These are phyloP conservation scores for Cucurbita moschata DNA, from an alignment of 306 rosid species.

Conservation along the genomic window DNA sequence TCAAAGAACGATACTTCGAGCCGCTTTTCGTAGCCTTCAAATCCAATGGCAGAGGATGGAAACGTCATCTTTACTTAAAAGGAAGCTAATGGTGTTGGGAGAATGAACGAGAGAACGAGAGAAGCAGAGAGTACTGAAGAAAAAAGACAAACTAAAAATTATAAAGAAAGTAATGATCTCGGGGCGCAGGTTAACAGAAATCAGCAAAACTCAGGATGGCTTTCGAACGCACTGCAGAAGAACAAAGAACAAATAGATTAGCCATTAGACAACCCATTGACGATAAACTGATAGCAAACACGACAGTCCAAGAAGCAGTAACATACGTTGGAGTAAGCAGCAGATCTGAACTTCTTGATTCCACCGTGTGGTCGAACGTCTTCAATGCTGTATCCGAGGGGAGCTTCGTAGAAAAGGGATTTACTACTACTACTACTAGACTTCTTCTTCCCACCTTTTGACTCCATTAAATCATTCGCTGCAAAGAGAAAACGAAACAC, in stretches of 20 bases:
- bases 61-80: slow-evolving; percentile 37
- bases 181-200: slow-evolving; percentile 19
- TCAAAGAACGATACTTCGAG: slow-evolving; percentile 74
- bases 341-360: slow-evolving; percentile 88
- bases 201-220: slow-evolving; percentile 57
- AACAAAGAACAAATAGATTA: neutral
- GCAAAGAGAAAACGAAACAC: neutral
- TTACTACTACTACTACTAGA: slow-evolving; percentile 56
- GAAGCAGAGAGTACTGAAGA: slow-evolving; percentile 5
- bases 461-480: slow-evolving; percentile 93
- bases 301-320: neutral
- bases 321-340: slow-evolving; percentile 98
- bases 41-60: slow-evolving; percentile 66
- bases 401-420: slow-evolving; percentile 73
- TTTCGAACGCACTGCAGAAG: slow-evolving; percentile 73
- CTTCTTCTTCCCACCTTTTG: slow-evolving; percentile 78
- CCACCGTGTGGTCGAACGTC: slow-evolving; percentile 96
- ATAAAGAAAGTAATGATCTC: slow-evolving; percentile 13
- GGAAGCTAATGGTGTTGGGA: neutral
- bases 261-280: neutral
- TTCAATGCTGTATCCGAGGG: slow-evolving; percentile 92
- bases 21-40: slow-evolving; percentile 93
- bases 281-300: neutral
- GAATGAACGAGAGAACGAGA: slow-evolving; percentile 4
- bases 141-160: neutral